Conservation (phyloP, 345 rosid genomes). For the Noccaea bulbosa region DNA sequence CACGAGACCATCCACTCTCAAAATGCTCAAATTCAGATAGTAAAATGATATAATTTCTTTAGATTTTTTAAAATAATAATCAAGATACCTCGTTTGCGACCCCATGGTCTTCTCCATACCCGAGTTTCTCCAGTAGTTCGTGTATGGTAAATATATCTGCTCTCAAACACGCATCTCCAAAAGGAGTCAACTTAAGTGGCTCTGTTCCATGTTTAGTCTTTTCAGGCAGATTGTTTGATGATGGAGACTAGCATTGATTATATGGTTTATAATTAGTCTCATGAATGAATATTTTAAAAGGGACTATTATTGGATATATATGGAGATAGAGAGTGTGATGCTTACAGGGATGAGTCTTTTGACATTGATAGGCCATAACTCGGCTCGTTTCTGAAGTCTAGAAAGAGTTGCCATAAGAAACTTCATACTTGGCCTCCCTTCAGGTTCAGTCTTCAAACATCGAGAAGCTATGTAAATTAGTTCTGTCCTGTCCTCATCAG, state of each 20-base stretch:
- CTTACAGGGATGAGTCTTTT: constrained; percentile 31
- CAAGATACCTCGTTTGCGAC: constrained; percentile 71
- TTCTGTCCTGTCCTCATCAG: constrained; percentile 95
- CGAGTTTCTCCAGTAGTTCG: constrained; percentile 75
- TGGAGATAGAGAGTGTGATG: constrained; percentile 51
- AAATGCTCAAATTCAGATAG: background rate
- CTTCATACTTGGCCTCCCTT: constrained; percentile 90
- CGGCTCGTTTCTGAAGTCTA: constrained; percentile 82
- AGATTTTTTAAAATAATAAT: background rate
- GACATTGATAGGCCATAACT: constrained; percentile 54
- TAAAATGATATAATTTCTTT: background rate
- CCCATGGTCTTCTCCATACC: constrained; percentile 85
- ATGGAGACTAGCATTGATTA: constrained; percentile 58
- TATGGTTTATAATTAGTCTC: background rate
- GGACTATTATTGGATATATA: constrained; percentile 47
- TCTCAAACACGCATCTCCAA: constrained; percentile 86
- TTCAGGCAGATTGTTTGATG: constrained; percentile 64
- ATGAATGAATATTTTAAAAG: no score
- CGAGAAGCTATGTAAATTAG: constrained; percentile 83
- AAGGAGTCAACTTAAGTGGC: constrained; percentile 57
- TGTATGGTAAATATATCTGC: constrained; percentile 79
- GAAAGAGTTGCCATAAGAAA: constrained; percentile 74
- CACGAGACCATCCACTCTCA: constrained; percentile 6
- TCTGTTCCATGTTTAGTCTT: constrained; percentile 53
- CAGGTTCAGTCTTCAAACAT: constrained; percentile 88